phyloP scores from a whole-genome alignment of 352 stramenopile species.

The Phytophthora constricta region DNA sequence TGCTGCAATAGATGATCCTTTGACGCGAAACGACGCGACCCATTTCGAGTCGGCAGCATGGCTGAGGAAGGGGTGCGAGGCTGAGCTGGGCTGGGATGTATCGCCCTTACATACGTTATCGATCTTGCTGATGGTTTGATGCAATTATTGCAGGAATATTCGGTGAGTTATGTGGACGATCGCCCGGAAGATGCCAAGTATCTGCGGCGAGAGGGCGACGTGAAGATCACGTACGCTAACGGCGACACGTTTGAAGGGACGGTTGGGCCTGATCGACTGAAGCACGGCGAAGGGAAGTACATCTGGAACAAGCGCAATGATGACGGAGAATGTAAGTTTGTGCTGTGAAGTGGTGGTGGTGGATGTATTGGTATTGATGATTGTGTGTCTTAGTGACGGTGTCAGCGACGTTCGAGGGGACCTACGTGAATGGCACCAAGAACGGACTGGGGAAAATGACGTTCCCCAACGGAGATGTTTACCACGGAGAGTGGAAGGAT shows the following conservation, averaged over 20 bases:
- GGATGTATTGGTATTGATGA: too few relatives aligned
- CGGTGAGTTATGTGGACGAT: constrained; percentile 88
- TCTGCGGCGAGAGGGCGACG: constrained; percentile 80
- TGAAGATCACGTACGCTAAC: constrained; percentile 91
- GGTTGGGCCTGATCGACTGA: constrained; percentile 79
- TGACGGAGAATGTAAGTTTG: constrained; percentile 65
- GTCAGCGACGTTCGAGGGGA: constrained; percentile 84
- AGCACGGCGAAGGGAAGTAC: constrained; percentile 90
- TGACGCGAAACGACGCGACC: constrained; percentile 27
- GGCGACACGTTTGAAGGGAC: constrained; percentile 91
- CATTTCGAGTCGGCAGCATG: constrained; percentile 30
- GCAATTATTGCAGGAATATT: constrained; percentile 57
- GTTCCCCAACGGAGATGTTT: constrained; percentile 91
- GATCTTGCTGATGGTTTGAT: background rate
- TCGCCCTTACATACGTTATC: background rate
- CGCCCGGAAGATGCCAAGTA: constrained; percentile 87
- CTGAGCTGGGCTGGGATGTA: too few relatives aligned
- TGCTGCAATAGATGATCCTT: too few relatives aligned
- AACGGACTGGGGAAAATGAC: constrained; percentile 91
- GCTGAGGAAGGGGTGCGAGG: constrained; percentile 55
- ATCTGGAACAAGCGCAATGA: constrained; percentile 77
- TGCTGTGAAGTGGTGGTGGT: background rate
- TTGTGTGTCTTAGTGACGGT: constrained; percentile 54
- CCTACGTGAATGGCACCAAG: constrained; percentile 87
- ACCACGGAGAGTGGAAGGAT: constrained; percentile 89